Evolutionary conservation across 192 early-diverging fungal species (phyloP), one percentile per base, ranked within the genome.

Genomic region (Oehlia diaphana): DNA sequence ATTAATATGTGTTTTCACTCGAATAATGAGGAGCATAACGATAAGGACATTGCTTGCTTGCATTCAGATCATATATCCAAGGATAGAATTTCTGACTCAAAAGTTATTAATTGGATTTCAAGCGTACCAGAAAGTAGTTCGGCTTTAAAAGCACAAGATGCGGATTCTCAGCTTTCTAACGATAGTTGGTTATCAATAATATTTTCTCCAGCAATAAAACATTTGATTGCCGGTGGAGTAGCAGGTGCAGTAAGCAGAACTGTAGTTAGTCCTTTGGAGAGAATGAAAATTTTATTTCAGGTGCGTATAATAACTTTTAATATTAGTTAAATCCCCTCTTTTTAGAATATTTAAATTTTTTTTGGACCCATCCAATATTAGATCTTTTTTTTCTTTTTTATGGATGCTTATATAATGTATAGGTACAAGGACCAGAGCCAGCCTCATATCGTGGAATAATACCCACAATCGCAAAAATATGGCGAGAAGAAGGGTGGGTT

Each of bases 241-340:
- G 93, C 93, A 12, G 93, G 93, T 50, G 93, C 92, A 0, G 91
- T 93, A 42, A 93, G 92, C 79, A 88, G 93, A 61, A 95, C 93
- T 1, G 92, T 91, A 8, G 93, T 95, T 67, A 93, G 91, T 80
- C 93, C 93, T 58, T 82, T 95, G 47, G 93, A 95, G 82, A 88
- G 93, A 71, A 95, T 93, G 90, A 95, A 95, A 85, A 95, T 95
- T 79, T 84, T 95, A 70, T 95, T 95, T 83, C 93, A 95, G 89
- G 91, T 90, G 84, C 79, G 50, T 58, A 58, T 58, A 58, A 16
- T 50, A 16, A 50, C 49, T 50, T 50, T 50, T 42, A 42, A 50
- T 50, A 50, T 50, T 50, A 50, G 47, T 16, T 16, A 10, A 50
- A 50, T 13, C 49, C 49, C 9, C 10, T 50, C 6, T 50, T 50